Base-by-base conservation (phyloP, 345 rosid species). In the Pseudoturritis turrita region DNA sequence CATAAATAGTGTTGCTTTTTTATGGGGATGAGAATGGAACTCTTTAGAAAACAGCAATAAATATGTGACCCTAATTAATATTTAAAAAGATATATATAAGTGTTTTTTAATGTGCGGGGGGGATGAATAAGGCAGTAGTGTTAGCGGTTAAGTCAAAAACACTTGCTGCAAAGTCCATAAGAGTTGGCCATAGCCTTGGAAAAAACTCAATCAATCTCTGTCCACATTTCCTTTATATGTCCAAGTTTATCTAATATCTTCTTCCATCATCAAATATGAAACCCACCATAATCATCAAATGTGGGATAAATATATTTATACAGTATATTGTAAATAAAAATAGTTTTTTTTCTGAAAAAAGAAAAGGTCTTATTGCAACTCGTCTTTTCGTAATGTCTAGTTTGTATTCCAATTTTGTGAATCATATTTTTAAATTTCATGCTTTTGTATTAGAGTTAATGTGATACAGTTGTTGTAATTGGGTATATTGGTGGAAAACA, bases 131-230 rank as follows among this genome's bases (percentile, higher is more conserved):
- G 71, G 59, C 51, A 52, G 55, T 62, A n/a, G 28, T 52, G 62
- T 22, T 25, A 41, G 62, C 21, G 54, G 9, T 12, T 55, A 41
- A 43, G 73, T 60, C 73, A 60, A 62, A 49, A 31, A 29, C 19
- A n/a, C 7, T 55, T 51, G 49, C 25, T 68, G 58, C 74, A 35
- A 68, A 60, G 78, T 68, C 74, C 43, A 60, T 60, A 43, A 51
- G 78, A 52, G 74, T 43, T 75, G 74, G 78, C 74, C 68, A 67
- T 41, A 44, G 56, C 62, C 53, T 59, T 60, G 56, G 40, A 52
- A 61, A 23, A 43, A 68, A 43, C 6, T 19, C 28, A 45, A 53
- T 69, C 70, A 62, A 61, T 68, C 36, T 62, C 35, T 75, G 70
- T 62, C 45, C n/a, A 47, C 47, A 52, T 62, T 68, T 41, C n/a